Evolutionary conservation across 805 yeast species (phyloP).

Genomic region (Metschnikowia cubensis): DNA sequence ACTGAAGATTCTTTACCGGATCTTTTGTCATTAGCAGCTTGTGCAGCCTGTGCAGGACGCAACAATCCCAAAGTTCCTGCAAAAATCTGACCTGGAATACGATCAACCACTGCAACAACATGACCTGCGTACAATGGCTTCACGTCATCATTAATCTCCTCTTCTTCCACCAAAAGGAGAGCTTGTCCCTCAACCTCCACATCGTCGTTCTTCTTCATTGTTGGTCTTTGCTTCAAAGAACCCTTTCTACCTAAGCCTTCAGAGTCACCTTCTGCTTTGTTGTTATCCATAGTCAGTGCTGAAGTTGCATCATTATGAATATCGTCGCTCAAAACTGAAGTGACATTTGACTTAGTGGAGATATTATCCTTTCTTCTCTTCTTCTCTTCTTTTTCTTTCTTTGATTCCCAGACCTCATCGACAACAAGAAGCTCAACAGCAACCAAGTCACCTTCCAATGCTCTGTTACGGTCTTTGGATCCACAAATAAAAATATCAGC

Average conservation of each 20-base stretch:
- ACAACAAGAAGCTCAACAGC: slow-evolving; percentile 93
- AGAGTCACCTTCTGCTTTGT: slow-evolving; percentile 30
- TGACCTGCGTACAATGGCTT: slow-evolving; percentile 97
- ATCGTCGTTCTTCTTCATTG: slow-evolving; percentile 96
- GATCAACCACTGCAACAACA: slow-evolving; percentile 95
- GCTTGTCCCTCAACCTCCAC: slow-evolving; percentile 99
- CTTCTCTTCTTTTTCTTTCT: slow-evolving; percentile 95
- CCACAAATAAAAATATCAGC: slow-evolving; percentile 98
- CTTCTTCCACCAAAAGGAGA: slow-evolving; percentile 85
- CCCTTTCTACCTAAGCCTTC: slow-evolving; percentile 65
- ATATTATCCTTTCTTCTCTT: slow-evolving; percentile 78
- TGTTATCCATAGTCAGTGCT: slow-evolving; percentile 34
- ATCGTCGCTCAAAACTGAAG: slow-evolving; percentile 54
- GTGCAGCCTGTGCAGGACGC: slow-evolving; percentile 93
- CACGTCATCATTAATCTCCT: slow-evolving; percentile 86
- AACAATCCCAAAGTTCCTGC: slow-evolving; percentile 91
- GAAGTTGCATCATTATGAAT: slow-evolving; percentile 80
- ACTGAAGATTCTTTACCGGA: slow-evolving; percentile 45
- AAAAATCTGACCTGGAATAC: slow-evolving; percentile 94
- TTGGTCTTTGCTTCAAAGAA: slow-evolving; percentile 89
- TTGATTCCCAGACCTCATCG: slow-evolving; percentile 96
- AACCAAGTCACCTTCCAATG: slow-evolving; percentile 92
- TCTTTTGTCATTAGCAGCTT: slow-evolving; percentile 60
- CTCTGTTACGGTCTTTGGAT: slow-evolving; percentile 95
- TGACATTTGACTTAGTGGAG: slow-evolving; percentile 28